phyloP scores from a whole-genome alignment of 495 filamentous ascomycete genomes.

The Talaromyces trachyspermus region DNA sequence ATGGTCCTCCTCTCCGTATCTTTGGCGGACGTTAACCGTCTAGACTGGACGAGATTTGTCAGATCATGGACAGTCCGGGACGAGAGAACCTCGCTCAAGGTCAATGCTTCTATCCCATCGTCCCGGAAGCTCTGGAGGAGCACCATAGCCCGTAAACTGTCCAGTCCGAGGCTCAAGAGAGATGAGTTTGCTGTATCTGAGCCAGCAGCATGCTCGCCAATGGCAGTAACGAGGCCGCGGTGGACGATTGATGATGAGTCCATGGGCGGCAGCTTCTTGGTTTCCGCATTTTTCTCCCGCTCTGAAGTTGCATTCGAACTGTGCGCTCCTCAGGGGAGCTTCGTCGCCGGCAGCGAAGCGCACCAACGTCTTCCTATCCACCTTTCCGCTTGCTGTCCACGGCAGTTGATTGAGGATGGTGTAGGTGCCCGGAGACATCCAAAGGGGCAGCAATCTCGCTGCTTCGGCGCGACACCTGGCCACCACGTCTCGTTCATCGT shows the following conservation, averaged over 20 bases:
- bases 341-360: background rate
- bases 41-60: background rate
- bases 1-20: background rate
- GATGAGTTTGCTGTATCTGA: background rate
- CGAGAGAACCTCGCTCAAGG: background rate
- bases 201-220: background rate
- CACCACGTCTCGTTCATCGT: background rate
- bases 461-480: background rate
- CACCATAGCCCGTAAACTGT: conserved; percentile 3
- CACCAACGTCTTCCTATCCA: conserved; percentile 3
- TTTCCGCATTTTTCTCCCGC: background rate
- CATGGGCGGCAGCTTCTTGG: background rate
- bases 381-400: background rate
- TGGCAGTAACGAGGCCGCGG: background rate
- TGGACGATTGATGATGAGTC: background rate
- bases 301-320: background rate
- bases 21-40: background rate
- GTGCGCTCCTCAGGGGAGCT: background rate
- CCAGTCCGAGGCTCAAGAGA: conserved; percentile 4
- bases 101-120: background rate
- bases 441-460: background rate
- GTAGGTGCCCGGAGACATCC: background rate
- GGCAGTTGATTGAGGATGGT: background rate
- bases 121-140: conserved; percentile 1
- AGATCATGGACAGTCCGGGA: background rate